Evolutionary conservation across 2,329 filamentous ascomycete genomes (phyloP), one percentile per base, ranked within the genome.

Genomic region (Lachnellula willkommii): DNA sequence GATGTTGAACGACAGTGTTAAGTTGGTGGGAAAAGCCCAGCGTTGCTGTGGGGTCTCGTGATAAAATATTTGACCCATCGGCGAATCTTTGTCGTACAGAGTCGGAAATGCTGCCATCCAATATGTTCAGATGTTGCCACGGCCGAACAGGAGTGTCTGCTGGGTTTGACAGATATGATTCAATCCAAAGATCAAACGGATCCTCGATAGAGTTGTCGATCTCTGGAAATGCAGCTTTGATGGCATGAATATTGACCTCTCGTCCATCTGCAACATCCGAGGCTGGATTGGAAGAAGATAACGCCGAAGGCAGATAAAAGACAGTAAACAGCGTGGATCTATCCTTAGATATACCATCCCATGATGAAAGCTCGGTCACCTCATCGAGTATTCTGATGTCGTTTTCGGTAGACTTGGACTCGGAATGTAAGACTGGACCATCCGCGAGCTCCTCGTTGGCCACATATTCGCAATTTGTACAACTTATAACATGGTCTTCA

Each of bases 361-460:
- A 45, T 11, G 37, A 11, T 12, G 42, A 24, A 45, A 45, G 45
- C 24, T 24, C 6, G 4, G 14, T 28, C 82, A 85, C 20, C 20
- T 20, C 20, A 20, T 20, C 45, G 45, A 47, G 24, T 12, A 5
- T 15, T 17, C 3, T 17, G 1, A 17, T n/a, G 6, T 43, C 22
- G n/a, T 17, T n/a, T 4, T 47, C 37, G 11, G 42, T 45, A 22
- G 42, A 24, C 15, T 22, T 11, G 20, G 40, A 6, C 24, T 45
- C 42, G 20, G 24, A 17, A 9, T 39, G 24, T n/a, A 49, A 37
- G 8, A 58, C 20, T n/a, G 52, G 24, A n/a, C 55, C 64, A 52
- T 66, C 69, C 12, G 87, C 88, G n/a, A 96, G 78, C 69, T 99
- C 94, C 61, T 95, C 89, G 61, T 97, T 99, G 56, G 88, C 88